phyloP scores from a whole-genome alignment of 768 basidiomycete species.

The Lentinula edodes region DNA sequence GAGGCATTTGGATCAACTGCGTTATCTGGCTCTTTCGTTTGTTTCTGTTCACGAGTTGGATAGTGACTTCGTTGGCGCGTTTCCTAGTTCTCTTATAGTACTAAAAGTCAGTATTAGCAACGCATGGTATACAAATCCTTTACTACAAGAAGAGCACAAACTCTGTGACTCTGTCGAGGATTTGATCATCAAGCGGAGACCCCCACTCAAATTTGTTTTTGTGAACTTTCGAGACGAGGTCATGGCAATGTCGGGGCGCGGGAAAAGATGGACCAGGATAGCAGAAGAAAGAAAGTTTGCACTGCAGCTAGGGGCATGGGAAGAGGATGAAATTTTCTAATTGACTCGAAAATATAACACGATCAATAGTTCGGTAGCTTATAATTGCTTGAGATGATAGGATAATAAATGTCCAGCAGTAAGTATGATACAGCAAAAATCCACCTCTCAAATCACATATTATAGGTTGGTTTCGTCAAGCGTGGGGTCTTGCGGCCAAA shows the following conservation, averaged over 20 bases:
- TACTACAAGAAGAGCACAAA: conserved; percentile 23
- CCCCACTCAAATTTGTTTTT: neutral
- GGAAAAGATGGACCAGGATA: neutral
- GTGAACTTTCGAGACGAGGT: neutral
- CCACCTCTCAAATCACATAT: neutral
- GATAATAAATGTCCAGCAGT: conserved; percentile 3
- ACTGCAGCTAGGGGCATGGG: conserved; percentile 1
- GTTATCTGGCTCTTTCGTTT: conserved; percentile 30
- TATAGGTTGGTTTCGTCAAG: conserved; percentile 2
- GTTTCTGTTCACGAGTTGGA: conserved; percentile 28
- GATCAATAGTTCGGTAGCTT: neutral
- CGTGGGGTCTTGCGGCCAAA: conserved; percentile 39
- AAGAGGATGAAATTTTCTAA: conserved; percentile 5
- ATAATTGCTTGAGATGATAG: neutral
- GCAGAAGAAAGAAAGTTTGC: neutral
- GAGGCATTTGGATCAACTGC: conserved; percentile 18
- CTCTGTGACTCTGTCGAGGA: conserved; percentile 26
- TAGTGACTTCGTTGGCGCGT: conserved; percentile 22
- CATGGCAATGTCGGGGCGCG: neutral
- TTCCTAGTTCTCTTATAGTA: conserved; percentile 22
- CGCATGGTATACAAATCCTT: conserved; percentile 25
- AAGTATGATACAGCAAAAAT: neutral
- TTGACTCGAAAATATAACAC: neutral
- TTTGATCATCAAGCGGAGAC: neutral
- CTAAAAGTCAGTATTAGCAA: conserved; percentile 31